Percentiles rank a stretch among this genome's conserved stretches.
phyloP scores from a whole-genome alignment of 345 rosid species.

The Ricinus communis region DNA sequence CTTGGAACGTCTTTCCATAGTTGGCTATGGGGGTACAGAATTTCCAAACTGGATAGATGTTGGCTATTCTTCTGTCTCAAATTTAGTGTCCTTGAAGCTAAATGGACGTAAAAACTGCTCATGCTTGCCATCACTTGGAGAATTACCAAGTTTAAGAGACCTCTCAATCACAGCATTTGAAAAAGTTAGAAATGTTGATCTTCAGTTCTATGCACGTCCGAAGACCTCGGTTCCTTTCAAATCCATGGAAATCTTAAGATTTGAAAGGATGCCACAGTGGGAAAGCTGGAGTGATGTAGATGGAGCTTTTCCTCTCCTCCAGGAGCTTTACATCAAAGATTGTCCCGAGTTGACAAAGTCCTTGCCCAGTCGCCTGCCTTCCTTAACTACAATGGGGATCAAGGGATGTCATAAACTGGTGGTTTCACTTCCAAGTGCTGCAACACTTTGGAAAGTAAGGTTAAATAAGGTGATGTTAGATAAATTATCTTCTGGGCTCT shows the following conservation, averaged over 20 bases:
- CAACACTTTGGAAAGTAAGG: too few relatives aligned
- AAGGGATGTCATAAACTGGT: conserved; percentile 14
- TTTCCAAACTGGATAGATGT: conserved; percentile 7
- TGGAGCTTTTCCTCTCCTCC: conserved; percentile 29
- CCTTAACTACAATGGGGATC: conserved; percentile 27
- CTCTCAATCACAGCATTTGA: too few relatives aligned
- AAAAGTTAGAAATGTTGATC: too few relatives aligned
- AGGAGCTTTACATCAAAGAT: conserved; percentile 27
- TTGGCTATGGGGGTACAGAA: background rate
- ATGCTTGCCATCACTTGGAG: too few relatives aligned
- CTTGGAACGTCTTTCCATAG: background rate
- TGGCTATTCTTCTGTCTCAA: background rate
- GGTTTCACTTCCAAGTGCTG: background rate
- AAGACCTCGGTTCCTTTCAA: too few relatives aligned
- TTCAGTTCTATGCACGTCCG: too few relatives aligned
- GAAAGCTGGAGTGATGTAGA: background rate
- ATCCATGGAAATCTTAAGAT: background rate
- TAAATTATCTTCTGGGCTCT: too few relatives aligned
- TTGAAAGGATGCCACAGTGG: background rate
- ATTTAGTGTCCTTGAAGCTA: background rate
- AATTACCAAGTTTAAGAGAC: too few relatives aligned
- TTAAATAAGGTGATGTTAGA: too few relatives aligned
- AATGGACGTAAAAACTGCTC: too few relatives aligned
- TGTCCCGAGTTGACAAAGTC: conserved; percentile 29
- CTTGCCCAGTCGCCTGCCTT: conserved; percentile 36